phyloP scores from a whole-genome alignment of 805 yeast species.

The Teunomyces kruisii region DNA sequence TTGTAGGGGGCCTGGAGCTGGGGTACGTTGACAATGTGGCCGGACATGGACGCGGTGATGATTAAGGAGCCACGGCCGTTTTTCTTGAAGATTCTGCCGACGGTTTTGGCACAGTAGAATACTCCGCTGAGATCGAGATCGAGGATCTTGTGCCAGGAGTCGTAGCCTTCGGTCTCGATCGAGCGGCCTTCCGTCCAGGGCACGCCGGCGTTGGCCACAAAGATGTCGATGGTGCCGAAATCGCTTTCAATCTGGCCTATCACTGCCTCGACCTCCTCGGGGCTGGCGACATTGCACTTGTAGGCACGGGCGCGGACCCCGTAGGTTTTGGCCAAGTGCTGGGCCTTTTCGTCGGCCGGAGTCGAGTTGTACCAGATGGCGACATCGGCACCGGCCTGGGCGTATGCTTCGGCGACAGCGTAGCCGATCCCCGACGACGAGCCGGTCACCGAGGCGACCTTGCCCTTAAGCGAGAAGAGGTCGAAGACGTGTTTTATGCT shows the following conservation, averaged over 20 bases:
- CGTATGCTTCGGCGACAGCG: slow-evolving; percentile 78
- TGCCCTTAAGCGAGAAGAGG: slow-evolving; percentile 75
- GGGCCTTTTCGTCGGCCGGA: slow-evolving; percentile 62
- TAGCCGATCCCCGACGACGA: slow-evolving; percentile 81
- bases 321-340: slow-evolving; percentile 52
- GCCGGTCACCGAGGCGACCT: slow-evolving; percentile 83
- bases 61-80: slow-evolving; percentile 44
- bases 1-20: slow-evolving; percentile 48
- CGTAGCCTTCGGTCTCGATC: slow-evolving; percentile 36
- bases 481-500: slow-evolving; percentile 57
- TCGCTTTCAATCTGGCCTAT: slow-evolving; percentile 56
- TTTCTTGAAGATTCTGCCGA: slow-evolving; percentile 39
- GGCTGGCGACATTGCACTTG: slow-evolving; percentile 55
- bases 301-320: slow-evolving; percentile 64
- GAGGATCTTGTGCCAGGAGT: slow-evolving; percentile 34
- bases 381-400: slow-evolving; percentile 86
- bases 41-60: slow-evolving; percentile 47
- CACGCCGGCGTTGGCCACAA: slow-evolving; percentile 89
- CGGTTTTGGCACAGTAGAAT: slow-evolving; percentile 44
- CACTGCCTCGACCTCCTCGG: slow-evolving; percentile 48
- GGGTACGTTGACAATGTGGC: slow-evolving; percentile 48
- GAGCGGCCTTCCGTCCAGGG: slow-evolving; percentile 43
- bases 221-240: slow-evolving; percentile 78
- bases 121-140: slow-evolving; percentile 44
- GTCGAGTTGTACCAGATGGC: slow-evolving; percentile 63